These are phyloP conservation scores for Phaeosphaeria sp. DNA, from an alignment of 2,329 filamentous ascomycete genomes.

Conservation along the genomic window DNA sequence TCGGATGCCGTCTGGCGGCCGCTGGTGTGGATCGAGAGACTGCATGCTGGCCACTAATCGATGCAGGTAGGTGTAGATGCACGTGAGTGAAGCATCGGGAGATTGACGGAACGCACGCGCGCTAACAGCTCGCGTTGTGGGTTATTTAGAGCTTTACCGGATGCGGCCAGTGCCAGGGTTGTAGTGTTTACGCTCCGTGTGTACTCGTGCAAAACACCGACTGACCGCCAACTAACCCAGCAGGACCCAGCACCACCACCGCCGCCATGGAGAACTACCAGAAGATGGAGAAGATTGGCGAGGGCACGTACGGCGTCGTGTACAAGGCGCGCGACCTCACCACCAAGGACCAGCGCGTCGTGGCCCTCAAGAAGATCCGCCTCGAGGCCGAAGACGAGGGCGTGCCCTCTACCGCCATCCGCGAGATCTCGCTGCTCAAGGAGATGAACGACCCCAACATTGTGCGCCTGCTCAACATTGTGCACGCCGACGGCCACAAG, in stretches of 20 bases:
- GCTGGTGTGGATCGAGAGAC: conserved; percentile 75
- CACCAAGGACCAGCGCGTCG: conserved; percentile 78
- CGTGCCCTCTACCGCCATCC: conserved; percentile 89
- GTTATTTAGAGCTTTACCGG: conserved; percentile 23
- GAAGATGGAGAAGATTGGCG: conserved; percentile 95
- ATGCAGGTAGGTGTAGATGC: neutral
- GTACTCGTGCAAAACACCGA: conserved; percentile 28
- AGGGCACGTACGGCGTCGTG: conserved; percentile 94
- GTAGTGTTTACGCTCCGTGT: conserved; percentile 28
- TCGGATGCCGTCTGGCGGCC: conserved; percentile 74
- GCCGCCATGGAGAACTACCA: conserved; percentile 89
- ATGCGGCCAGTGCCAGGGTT: conserved; percentile 15
- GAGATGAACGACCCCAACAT: conserved; percentile 95
- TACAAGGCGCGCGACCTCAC: conserved; percentile 91
- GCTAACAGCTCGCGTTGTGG: conserved; percentile 31
- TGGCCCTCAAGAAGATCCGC: conserved; percentile 93
- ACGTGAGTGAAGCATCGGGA: neutral
- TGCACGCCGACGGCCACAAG: conserved; percentile 93
- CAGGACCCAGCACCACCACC: conserved; percentile 12
- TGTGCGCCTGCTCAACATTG: conserved; percentile 86
- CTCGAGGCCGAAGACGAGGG: conserved; percentile 95
- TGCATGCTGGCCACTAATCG: conserved; percentile 20
- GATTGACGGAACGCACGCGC: conserved; percentile 3
- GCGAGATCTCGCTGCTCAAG: conserved; percentile 91
- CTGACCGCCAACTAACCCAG: neutral